These are phyloP conservation scores for Leishmania mexicana DNA, from an alignment of 208 protist genomes.

Conservation along the genomic window DNA sequence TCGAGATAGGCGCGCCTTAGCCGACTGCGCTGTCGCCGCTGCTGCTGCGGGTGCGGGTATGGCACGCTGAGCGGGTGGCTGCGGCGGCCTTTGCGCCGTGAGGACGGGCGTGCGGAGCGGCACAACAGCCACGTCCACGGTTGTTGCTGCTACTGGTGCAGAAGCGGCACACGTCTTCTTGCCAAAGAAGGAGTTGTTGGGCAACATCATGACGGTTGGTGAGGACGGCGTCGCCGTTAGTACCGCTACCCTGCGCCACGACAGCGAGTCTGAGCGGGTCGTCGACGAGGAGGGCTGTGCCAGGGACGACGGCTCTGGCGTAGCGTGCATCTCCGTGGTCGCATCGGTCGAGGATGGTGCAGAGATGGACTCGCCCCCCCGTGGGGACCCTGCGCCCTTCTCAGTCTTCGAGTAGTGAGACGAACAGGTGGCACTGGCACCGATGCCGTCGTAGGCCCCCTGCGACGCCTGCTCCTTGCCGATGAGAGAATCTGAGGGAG, in stretches of 20 bases:
- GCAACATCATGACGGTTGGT: background rate
- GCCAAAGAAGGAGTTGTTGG: slow-evolving; percentile 5
- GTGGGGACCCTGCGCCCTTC: background rate
- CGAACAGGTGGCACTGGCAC: background rate
- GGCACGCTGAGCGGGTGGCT: background rate
- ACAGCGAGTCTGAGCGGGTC: slow-evolving; percentile 1
- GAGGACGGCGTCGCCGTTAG: background rate
- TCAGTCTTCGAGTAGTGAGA: background rate
- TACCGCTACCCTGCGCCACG: background rate
- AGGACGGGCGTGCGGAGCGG: background rate
- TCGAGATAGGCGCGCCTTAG: background rate
- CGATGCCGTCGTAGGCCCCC: background rate
- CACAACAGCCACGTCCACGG: background rate
- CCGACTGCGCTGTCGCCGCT: too few species aligned
- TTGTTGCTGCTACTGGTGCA: background rate
- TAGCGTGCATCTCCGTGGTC: background rate
- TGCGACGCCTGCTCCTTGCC: background rate
- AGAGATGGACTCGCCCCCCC: background rate
- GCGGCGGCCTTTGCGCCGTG: background rate
- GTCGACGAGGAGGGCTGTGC: background rate
- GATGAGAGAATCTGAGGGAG: background rate
- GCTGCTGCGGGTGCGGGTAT: background rate
- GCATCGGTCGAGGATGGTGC: background rate
- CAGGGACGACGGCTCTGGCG: background rate
- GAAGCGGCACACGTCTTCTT: background rate